Conservation (phyloP, 495 filamentous ascomycete species). For the Cudoniella acicularis region DNA sequence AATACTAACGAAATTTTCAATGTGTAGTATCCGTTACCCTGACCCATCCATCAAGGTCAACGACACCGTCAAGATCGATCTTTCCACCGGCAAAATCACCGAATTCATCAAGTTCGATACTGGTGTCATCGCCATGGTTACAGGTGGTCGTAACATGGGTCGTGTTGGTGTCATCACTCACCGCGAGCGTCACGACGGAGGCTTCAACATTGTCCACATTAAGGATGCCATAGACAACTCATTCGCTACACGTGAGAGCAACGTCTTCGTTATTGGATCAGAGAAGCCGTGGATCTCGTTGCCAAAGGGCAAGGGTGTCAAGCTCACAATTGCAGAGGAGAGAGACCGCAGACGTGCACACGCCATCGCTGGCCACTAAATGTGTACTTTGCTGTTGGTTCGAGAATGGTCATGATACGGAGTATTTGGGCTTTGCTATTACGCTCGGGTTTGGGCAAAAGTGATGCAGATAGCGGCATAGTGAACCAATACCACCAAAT, state of each 20-base stretch:
- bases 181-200: conserved; percentile 98
- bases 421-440: conserved; percentile 22
- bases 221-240: conserved; percentile 99
- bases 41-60: conserved; percentile 98
- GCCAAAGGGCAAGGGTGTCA: conserved; percentile 99
- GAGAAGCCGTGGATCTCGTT: conserved; percentile 99
- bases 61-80: conserved; percentile 98
- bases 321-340: conserved; percentile 98
- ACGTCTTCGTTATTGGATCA: conserved; percentile 95
- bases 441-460: conserved; percentile 13
- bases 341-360: conserved; percentile 88
- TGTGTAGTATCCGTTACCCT: conserved; percentile 90
- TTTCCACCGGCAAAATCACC: conserved; percentile 91
- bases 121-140: conserved; percentile 94
- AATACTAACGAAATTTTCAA: conserved; percentile 23
- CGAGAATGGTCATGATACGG: conserved; percentile 16
- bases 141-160: conserved; percentile 99
- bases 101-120: conserved; percentile 98
- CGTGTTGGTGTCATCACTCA: conserved; percentile 99
- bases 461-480: conserved; percentile 17
- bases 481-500: conserved; percentile 25
- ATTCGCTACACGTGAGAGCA: conserved; percentile 96
- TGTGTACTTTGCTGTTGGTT: conserved; percentile 17
- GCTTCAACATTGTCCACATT: conserved; percentile 99
- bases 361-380: conserved; percentile 53